Conservation (phyloP, 1,284 basidiomycete genomes). For the Boletus sp. region DNA sequence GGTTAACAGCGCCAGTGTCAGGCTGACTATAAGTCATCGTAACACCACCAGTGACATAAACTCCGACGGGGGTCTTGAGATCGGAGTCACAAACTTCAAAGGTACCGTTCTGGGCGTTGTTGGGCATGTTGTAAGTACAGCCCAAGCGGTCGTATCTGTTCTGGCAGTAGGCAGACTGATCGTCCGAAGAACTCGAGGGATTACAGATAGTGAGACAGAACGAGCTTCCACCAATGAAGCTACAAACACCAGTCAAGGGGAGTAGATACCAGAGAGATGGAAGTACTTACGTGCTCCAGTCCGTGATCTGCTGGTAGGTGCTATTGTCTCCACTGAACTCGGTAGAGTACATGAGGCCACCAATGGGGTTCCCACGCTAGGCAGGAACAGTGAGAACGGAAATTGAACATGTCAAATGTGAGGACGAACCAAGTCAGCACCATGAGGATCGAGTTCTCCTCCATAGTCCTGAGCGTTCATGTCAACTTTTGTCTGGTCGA, state of each 20-base stretch:
- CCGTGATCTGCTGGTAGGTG: conserved; percentile 44
- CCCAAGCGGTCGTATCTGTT: conserved; percentile 65
- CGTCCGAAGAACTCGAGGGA: conserved; percentile 42
- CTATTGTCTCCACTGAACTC: conserved; percentile 43
- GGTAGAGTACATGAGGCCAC: conserved; percentile 59
- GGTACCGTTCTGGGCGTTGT: conserved; percentile 47
- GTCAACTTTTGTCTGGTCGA: conserved; percentile 61
- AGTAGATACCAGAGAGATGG: neutral
- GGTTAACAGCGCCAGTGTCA: conserved; percentile 32
- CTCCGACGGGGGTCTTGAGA: conserved; percentile 36
- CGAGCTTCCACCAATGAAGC: conserved; percentile 55
- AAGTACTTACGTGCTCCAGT: conserved; percentile 51
- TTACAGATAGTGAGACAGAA: conserved; percentile 61
- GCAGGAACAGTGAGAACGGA: neutral
- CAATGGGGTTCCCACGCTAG: conserved; percentile 60
- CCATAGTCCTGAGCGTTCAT: conserved; percentile 53
- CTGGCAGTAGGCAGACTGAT: conserved; percentile 48
- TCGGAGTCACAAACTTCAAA: conserved; percentile 65
- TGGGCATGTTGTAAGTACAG: conserved; percentile 67
- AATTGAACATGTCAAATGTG: fast-evolving
- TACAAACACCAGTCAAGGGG: conserved; percentile 20
- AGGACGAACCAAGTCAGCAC: conserved; percentile 47
- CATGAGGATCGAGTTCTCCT: conserved; percentile 69
- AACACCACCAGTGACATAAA: conserved; percentile 19
- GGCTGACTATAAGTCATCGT: conserved; percentile 29